phyloP scores from a whole-genome alignment of 1,139 yeast species.

The Pichia kudriavzevii region DNA sequence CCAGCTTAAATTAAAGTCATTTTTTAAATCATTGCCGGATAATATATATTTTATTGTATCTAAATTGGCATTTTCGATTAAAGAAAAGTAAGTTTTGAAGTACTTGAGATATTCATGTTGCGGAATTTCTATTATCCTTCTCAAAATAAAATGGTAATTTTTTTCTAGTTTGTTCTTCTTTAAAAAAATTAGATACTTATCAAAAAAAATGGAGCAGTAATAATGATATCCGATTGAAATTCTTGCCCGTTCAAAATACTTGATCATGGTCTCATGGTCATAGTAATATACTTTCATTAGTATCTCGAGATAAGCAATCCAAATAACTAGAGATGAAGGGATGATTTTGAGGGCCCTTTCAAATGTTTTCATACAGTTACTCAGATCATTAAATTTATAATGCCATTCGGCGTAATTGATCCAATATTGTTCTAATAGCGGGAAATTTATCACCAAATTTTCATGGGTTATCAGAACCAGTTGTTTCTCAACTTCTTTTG shows the following conservation, averaged over 20 bases:
- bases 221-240: slow-evolving; percentile 63
- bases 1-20: slow-evolving; percentile 29
- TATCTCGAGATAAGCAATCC: slow-evolving; percentile 63
- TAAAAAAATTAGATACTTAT: slow-evolving; percentile 40
- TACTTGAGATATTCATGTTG: slow-evolving; percentile 66
- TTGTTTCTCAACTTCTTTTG: slow-evolving; percentile 34
- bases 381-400: slow-evolving; percentile 49
- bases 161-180: slow-evolving; percentile 11
- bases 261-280: slow-evolving; percentile 30
- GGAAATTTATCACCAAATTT: slow-evolving; percentile 54
- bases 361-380: slow-evolving; percentile 46
- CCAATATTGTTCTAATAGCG: slow-evolving; percentile 75
- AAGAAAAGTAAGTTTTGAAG: slow-evolving; percentile 38
- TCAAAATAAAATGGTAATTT: slow-evolving; percentile 42
- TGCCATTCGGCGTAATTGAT: slow-evolving; percentile 63
- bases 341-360: slow-evolving; percentile 45
- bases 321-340: slow-evolving; percentile 56
- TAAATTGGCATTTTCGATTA: slow-evolving; percentile 33
- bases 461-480: slow-evolving; percentile 47
- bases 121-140: slow-evolving; percentile 64
- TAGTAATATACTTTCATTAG: slow-evolving; percentile 39
- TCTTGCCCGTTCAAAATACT: slow-evolving; percentile 59
- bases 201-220: slow-evolving; percentile 69
- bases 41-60: slow-evolving; percentile 27
- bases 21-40: slow-evolving; percentile 20